These are phyloP conservation scores for Raphanus hybrid DNA, from an alignment of 441 rosid species.

Conservation along the genomic window DNA sequence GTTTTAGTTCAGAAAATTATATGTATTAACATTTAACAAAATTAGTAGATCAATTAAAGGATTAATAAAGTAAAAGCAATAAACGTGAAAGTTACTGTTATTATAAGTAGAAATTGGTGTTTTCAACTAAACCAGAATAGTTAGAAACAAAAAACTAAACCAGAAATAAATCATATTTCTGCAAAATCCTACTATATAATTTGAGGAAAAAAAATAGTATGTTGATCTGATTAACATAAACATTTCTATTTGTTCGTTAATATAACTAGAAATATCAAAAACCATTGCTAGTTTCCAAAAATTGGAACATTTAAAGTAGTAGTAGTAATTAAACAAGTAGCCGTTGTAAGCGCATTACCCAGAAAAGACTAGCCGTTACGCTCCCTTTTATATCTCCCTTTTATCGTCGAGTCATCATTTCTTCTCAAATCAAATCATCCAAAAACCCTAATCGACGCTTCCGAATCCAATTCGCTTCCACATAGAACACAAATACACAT, in stretches of 20 bases:
- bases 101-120: neutral
- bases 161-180: neutral
- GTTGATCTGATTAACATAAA: too few species aligned
- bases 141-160: neutral
- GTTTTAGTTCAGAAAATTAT: neutral
- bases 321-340: neutral
- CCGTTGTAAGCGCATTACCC: neutral
- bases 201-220: too few species aligned
- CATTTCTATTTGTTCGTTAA: neutral
- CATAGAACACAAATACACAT: neutral
- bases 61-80: too few species aligned
- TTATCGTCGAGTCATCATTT: neutral
- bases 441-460: conserved; percentile 22
- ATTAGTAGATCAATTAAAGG: too few species aligned
- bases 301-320: neutral
- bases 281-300: neutral
- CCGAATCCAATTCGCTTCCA: neutral
- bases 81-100: too few species aligned
- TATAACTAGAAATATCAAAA: neutral
- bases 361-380: neutral
- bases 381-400: neutral
- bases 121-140: neutral
- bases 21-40: too few species aligned
- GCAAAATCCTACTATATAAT: neutral
- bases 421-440: neutral